Base-by-base conservation (phyloP, 2,329 filamentous ascomycete genomes). In the Pseudopyrenochaeta lycopersici region DNA sequence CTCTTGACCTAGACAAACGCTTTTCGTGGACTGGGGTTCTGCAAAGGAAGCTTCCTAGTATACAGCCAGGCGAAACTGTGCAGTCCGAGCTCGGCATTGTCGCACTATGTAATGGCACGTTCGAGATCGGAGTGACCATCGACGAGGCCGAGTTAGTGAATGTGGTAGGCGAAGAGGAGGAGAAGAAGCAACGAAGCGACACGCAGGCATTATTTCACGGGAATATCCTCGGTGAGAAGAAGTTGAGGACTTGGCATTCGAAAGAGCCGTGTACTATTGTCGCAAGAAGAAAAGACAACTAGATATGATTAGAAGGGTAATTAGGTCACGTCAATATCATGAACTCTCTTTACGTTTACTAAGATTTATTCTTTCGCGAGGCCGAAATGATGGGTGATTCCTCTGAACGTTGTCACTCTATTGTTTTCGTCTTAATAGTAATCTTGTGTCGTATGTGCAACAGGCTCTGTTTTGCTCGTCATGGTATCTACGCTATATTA, bases 11-110 rank as follows among this genome's bases (percentile, higher is more conserved):
- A 50, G 90, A 90, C 36, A 88, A 91, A 68, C 91, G 92, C 59
- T 84, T 97, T 48, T 88, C 88, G 1, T 95, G 91, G 88, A 94
- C 92, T 60, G 93, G 93, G 1, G 88, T 90, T 27, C 76, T 97
- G 52, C 93, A 97, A 76, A 88, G 88, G 67, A 82, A 85, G 1
- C 78, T 97, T 0, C 87, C 89, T 0, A 70, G 85, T 6, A 71
- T 97, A 1, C 75, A 77, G 5, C 85, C 87, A 0, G 84, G 85
- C 4, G 80, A 83, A 39, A 84, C 77, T n/a, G 80, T 82, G 0
- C 84, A 88, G 55, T 80, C 90, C 18, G 81, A 82, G 1, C 76
- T 96, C 3, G 90, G 90, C 4, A 82, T 93, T 38, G 90, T 90
- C 36, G 84, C 89, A 29, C 83, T 97, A 30, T 92, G 90, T 62